Evolutionary conservation across 768 basidiomycete species (phyloP).

Genomic region (Hygrophoropsis aurantiaca): DNA sequence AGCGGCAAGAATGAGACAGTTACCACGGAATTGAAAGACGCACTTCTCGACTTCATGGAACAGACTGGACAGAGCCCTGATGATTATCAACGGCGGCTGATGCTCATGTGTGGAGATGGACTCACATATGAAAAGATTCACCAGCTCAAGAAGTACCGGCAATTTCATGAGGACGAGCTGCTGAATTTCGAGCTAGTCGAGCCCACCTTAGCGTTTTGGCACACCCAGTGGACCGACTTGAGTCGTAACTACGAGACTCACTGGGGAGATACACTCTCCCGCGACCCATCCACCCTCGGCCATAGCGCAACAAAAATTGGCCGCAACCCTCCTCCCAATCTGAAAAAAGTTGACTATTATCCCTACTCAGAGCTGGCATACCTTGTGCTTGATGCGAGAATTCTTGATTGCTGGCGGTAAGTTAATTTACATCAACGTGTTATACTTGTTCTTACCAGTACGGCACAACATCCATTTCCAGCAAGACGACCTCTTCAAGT

Average conservation of each 20-base stretch:
- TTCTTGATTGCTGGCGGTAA: conserved; percentile 22
- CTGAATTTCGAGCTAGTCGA: conserved; percentile 3
- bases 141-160: conserved; percentile 11
- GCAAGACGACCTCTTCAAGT: conserved; percentile 6
- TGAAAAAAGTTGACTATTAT: conserved; percentile 36
- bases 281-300: conserved; percentile 30
- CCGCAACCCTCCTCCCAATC: conserved; percentile 24
- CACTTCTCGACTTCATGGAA: conserved; percentile 30
- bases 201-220: conserved; percentile 11
- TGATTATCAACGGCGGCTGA: conserved; percentile 16
- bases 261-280: conserved; percentile 21
- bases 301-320: conserved; percentile 30
- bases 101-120: conserved; percentile 35
- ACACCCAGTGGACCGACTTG: conserved; percentile 15
- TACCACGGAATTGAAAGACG: conserved; percentile 29
- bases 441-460: not conserved
- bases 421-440: not conserved
- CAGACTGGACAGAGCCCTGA: conserved; percentile 30
- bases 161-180: conserved; percentile 12
- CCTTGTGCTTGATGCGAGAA: conserved; percentile 7
- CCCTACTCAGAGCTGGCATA: conserved; percentile 16
- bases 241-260: conserved; percentile 23
- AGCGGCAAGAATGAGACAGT: conserved; percentile 27
- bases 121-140: conserved; percentile 32
- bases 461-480: not conserved